Evolutionary conservation across 2,329 filamentous ascomycete genomes (phyloP).

Genomic region (Grosmannia penicillata): DNA sequence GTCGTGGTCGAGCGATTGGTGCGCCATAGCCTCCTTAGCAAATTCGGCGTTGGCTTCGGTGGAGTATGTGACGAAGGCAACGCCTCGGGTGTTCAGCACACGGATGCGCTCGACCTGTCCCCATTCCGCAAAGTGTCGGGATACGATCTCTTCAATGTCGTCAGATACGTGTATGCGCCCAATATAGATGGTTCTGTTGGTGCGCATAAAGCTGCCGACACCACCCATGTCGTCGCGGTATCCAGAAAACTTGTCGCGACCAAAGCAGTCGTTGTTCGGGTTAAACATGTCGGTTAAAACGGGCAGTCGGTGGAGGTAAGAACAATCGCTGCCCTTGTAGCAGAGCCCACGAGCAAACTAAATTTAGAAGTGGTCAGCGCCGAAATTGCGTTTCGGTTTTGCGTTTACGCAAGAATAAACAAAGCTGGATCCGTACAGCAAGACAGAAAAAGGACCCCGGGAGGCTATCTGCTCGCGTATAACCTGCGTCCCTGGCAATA

Average conservation of each 20-base stretch:
- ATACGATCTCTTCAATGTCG: slow-evolving; percentile 92
- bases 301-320: slow-evolving; percentile 83
- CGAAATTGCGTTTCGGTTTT: not conserved
- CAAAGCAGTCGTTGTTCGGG: slow-evolving; percentile 89
- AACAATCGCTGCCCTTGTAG: slow-evolving; percentile 81
- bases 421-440: slow-evolving; percentile 39
- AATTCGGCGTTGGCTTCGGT: slow-evolving; percentile 87
- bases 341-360: slow-evolving; percentile 51
- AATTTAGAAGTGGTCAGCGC: slow-evolving; percentile 34
- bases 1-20: slow-evolving; percentile 79
- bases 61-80: slow-evolving; percentile 87
- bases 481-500: slow-evolving; percentile 63
- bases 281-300: slow-evolving; percentile 81
- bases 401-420: not conserved
- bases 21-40: slow-evolving; percentile 89
- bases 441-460: slow-evolving; percentile 82
- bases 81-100: slow-evolving; percentile 76
- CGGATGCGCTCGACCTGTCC: slow-evolving; percentile 79
- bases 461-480: slow-evolving; percentile 62
- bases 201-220: slow-evolving; percentile 82
- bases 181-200: slow-evolving; percentile 88
- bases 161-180: slow-evolving; percentile 91
- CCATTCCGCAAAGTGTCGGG: slow-evolving; percentile 94
- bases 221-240: slow-evolving; percentile 98
- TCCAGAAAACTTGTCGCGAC: slow-evolving; percentile 80